Percentiles rank a stretch among this genome's conserved stretches.
Evolutionary conservation across 768 basidiomycete genomes (phyloP).

Genomic region (Termitomyces sp.): DNA sequence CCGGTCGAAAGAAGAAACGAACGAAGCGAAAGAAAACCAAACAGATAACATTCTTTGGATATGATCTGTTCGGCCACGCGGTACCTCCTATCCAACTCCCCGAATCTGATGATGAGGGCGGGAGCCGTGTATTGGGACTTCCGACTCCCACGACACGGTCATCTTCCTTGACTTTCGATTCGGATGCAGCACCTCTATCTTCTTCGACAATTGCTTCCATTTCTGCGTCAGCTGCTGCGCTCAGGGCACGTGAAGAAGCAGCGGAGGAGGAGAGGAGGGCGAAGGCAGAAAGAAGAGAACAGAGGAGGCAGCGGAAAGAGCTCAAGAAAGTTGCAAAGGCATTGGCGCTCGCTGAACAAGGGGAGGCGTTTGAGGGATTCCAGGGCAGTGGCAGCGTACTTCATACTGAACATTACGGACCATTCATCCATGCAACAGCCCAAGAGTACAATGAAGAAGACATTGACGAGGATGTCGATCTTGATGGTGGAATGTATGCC

Average conservation of each 20-base stretch:
- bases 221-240: constrained; percentile 38
- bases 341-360: constrained; percentile 28
- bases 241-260: constrained; percentile 32
- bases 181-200: constrained; percentile 67
- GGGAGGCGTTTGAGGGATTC: constrained; percentile 61
- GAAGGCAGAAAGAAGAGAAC: constrained; percentile 48
- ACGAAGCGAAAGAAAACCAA: constrained; percentile 30
- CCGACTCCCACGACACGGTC: constrained; percentile 16
- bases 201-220: constrained; percentile 50
- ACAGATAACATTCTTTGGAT: constrained; percentile 61
- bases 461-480: constrained; percentile 52
- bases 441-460: constrained; percentile 27
- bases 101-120: constrained; percentile 46
- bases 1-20: constrained; percentile 26
- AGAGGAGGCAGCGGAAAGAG: constrained; percentile 23
- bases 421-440: constrained; percentile 8
- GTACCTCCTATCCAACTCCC: constrained; percentile 51
- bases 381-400: constrained; percentile 36
- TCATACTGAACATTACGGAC: constrained; percentile 15
- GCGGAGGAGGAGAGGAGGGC: constrained; percentile 38
- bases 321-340: constrained; percentile 32
- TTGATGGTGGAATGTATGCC: constrained; percentile 55
- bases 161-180: constrained; percentile 49
- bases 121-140: constrained; percentile 8
- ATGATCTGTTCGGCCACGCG: constrained; percentile 57